Evolutionary conservation across 192 early-diverging fungal species (phyloP), one percentile per base, ranked within the genome.

Genomic region (Geosiphon pyriformis): DNA sequence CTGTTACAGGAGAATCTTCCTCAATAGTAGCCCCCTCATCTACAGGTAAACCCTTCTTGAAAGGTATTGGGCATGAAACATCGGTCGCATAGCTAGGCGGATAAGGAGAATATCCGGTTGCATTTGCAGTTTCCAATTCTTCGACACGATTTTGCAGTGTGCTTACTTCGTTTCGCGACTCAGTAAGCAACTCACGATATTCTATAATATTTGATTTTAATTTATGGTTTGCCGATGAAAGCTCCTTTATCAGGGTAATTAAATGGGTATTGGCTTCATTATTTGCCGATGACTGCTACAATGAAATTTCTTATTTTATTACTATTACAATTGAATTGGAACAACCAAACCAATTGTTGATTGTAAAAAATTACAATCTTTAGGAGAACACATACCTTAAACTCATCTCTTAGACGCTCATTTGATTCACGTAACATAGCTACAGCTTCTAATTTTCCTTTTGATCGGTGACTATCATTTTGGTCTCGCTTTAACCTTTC

Each of bases 211-310:
- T 78, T 0, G 70, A 72, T 31, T 78, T 76, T 23, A 80, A 42
- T 51, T 79, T 84, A 30, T 76, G 74, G 30, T 81, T 84, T 47
- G 82, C 76, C 2, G 78, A 79, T 30, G 78, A 80, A 7, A 84
- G 69, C 59, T 84, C 80, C 65, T 81, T 84, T 51, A 84, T 84
- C 7, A 81, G 50, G 1, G 70, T 70, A 3, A 81, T 78, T 18
- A 84, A 72, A 67, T 84, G 80, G 35, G 76, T 65, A 27, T 71
- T 78, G 3, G 77, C 72, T 27, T 75, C 74, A 35, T 66, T 55
- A 47, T 56, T 67, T 25, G 54, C 23, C 22, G 20, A 11, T 11
- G 54, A 56, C 4, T n/a, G 56, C 63, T 27, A 27, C 53, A n/a
- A n/a, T n/a, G n/a, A n/a, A n/a, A 25, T n/a, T 11, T 25, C 2